Base-by-base conservation (phyloP, 2,329 filamentous ascomycete genomes). In the Macroventuria anomochaeta region DNA sequence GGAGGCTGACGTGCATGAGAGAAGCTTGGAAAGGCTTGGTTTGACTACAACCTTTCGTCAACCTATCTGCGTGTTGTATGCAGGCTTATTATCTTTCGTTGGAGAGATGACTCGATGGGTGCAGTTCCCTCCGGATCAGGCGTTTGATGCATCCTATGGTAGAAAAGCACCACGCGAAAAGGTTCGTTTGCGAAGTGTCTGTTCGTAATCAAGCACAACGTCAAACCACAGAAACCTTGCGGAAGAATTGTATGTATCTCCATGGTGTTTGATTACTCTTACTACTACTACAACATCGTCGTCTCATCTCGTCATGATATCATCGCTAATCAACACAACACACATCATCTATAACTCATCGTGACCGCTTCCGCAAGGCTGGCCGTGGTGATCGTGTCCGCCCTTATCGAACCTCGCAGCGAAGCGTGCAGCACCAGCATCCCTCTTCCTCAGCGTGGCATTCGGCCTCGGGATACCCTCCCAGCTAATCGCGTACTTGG, bases 401-500 rank as follows among this genome's bases (percentile, higher is more conserved):
- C 62, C 64, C 34, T 61, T 42, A n/a, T 67, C 69, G 39, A 69
- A 66, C 17, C 68, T 51, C 18, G 58, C 58, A 33, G 63, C 49
- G 29, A 62, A 58, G 17, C 68, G 55, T 7, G 58, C 47, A 23
- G 41, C 51, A 52, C 72, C 68, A 1, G 70, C 70, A 37, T 56
- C 61, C 56, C 71, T 65, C 67, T 68, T 73, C 44, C 67, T 53
- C 6, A 65, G 46, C 12, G 65, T 68, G 3, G 52, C 53, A 42
- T 72, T 69, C 7, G 59, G 43, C 53, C 65, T 59, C 2, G 72
- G 71, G 28, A 76, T 73, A 7, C 69, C 70, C 28, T 73, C 70
- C 41, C 70, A 76, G 52, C 63, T 71, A 1, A 67, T 32, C 2
- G 71, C 72, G 46, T 76, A 77, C 59, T 68, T 73, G 7, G 68